Conservation (phyloP, 2,329 filamentous ascomycete genomes). For the Fusarium citri region DNA sequence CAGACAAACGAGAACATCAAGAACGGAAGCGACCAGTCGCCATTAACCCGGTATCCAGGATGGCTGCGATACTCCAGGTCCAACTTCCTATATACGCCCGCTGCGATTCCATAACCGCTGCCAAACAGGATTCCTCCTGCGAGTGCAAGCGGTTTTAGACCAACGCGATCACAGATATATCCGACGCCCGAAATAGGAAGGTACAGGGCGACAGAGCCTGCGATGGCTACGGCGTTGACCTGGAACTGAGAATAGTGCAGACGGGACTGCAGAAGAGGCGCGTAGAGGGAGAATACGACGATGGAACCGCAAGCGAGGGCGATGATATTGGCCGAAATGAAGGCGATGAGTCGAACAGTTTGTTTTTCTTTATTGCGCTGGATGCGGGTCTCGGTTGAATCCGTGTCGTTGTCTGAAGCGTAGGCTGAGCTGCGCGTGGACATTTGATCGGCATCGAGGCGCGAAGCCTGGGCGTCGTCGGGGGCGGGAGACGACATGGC, state of each 20-base stretch:
- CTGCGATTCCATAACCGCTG: conserved; percentile 84
- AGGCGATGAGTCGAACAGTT: conserved; percentile 60
- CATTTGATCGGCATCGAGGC: conserved; percentile 41
- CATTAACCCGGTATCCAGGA: conserved; percentile 56
- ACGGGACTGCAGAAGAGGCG: conserved; percentile 85
- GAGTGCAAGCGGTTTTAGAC: conserved; percentile 80
- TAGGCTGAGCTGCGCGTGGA: conserved; percentile 42
- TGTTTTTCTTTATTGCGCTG: conserved; percentile 47
- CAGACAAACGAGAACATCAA: conserved; percentile 89
- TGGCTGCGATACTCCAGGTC: conserved; percentile 60
- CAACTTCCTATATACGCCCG: conserved; percentile 73
- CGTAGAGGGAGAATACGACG: conserved; percentile 94
- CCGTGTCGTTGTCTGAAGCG: conserved; percentile 33
- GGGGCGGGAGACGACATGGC: conserved; percentile 39
- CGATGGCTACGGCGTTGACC: conserved; percentile 90
- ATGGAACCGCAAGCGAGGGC: conserved; percentile 89
- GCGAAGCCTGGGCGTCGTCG: conserved; percentile 34
- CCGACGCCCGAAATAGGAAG: conserved; percentile 91
- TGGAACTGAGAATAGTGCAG: conserved; percentile 91
- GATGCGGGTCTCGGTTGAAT: conserved; percentile 40
- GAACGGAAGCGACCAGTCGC: conserved; percentile 76
- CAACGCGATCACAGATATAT: conserved; percentile 90
- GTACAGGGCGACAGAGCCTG: conserved; percentile 89
- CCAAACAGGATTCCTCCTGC: conserved; percentile 81
- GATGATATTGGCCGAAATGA: conserved; percentile 65